phyloP scores from a whole-genome alignment of 495 filamentous ascomycete genomes.

The Evansstolkia leycettana region DNA sequence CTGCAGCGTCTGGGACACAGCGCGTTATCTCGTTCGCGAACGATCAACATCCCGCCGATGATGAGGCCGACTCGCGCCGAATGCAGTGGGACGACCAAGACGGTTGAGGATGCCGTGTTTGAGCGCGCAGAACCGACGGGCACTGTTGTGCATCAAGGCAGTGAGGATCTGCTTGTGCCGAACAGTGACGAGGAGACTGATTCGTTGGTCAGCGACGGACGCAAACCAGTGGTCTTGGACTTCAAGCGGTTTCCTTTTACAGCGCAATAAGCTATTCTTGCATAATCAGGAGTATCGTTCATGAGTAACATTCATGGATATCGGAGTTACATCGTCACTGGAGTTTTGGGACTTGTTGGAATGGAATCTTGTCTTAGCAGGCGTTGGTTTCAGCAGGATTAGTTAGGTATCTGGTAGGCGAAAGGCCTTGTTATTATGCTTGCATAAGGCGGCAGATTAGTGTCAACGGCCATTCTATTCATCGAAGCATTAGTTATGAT shows the following conservation, averaged over 20 bases:
- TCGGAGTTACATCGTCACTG: background rate
- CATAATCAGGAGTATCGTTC: background rate
- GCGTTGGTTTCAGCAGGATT: background rate
- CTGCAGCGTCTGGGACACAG: conserved; percentile 35
- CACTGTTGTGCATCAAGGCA: conserved; percentile 33
- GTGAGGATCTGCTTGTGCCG: conserved; percentile 64
- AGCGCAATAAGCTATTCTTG: conserved; percentile 11
- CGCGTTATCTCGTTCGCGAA: conserved; percentile 31
- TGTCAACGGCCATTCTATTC: too few relatives aligned
- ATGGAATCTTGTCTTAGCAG: background rate
- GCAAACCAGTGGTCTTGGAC: conserved; percentile 21
- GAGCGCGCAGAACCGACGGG: background rate
- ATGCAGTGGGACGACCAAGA: too few relatives aligned
- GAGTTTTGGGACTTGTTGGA: background rate
- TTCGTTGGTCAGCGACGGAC: conserved; percentile 5
- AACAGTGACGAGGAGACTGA: conserved; percentile 53
- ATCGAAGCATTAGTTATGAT: too few relatives aligned
- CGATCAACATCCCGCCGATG: conserved; percentile 16
- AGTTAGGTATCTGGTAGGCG: background rate
- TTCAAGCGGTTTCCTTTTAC: conserved; percentile 44
- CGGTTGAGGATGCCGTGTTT: background rate
- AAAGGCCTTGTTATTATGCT: background rate
- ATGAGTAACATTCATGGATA: background rate
- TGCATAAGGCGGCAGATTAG: too few relatives aligned
- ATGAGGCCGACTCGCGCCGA: too few relatives aligned